phyloP scores from a whole-genome alignment of 1,139 yeast species.

The Debaryomyces sp. region DNA sequence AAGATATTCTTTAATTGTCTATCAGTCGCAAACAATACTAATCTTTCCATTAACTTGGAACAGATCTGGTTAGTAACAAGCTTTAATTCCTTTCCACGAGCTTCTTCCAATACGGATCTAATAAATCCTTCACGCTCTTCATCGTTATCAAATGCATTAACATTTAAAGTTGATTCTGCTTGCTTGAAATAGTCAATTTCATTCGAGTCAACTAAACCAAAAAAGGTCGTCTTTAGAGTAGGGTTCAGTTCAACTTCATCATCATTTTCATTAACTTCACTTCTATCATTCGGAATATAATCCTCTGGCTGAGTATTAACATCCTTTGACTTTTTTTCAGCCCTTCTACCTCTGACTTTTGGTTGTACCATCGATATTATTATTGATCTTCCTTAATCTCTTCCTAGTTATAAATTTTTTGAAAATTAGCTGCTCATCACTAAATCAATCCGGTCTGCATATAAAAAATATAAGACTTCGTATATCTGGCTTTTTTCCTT shows the following conservation, averaged over 20 bases:
- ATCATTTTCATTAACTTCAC: slow-evolving; percentile 9
- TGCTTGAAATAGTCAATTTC: slow-evolving; percentile 91
- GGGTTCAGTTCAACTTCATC: slow-evolving; percentile 11
- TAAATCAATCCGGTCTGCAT: neutral
- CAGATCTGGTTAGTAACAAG: slow-evolving; percentile 93
- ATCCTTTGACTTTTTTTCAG: slow-evolving; percentile 39
- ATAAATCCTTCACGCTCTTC: slow-evolving; percentile 80
- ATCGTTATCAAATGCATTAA: slow-evolving; percentile 72
- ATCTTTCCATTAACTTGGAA: slow-evolving; percentile 87
- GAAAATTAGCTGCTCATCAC: slow-evolving; percentile 6
- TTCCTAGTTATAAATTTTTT: neutral
- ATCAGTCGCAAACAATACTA: slow-evolving; percentile 68
- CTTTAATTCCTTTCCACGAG: slow-evolving; percentile 87
- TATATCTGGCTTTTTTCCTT: neutral
- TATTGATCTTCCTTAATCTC: neutral
- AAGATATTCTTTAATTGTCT: slow-evolving; percentile 67
- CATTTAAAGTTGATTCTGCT: slow-evolving; percentile 84
- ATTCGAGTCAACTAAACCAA: slow-evolving; percentile 80
- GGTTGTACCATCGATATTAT: slow-evolving; percentile 17
- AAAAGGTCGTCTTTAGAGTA: slow-evolving; percentile 48
- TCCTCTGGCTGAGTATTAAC: slow-evolving; percentile 16
- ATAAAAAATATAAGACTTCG: neutral
- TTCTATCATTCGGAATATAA: slow-evolving; percentile 12
- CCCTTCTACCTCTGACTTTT: slow-evolving; percentile 72
- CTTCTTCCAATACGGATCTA: slow-evolving; percentile 78